Evolutionary conservation across 331 rosid genomes (phyloP).

Genomic region (Malus hybrid): DNA sequence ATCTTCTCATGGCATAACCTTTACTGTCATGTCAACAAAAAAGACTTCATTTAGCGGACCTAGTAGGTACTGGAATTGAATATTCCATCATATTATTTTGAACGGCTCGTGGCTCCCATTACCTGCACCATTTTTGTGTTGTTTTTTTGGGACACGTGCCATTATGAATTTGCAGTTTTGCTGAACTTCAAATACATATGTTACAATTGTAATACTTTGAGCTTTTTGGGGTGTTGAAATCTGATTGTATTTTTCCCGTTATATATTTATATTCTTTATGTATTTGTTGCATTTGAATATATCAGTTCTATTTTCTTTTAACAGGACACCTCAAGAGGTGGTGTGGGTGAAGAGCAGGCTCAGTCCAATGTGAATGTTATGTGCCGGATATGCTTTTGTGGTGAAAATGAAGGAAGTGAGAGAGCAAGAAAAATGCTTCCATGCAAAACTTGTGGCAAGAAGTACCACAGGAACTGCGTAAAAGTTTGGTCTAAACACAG

Average conservation of each 20-base stretch:
- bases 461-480: slow-evolving; percentile 92
- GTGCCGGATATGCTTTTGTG: slow-evolving; percentile 91
- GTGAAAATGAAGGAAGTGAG: slow-evolving; percentile 86
- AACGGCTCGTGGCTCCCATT: background rate
- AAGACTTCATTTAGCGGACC: background rate
- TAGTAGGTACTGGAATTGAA: background rate
- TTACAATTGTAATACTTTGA: background rate
- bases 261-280: background rate
- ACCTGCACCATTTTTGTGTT: background rate
- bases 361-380: slow-evolving; percentile 62
- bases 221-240: background rate
- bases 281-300: background rate
- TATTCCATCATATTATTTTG: background rate
- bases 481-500: slow-evolving; percentile 90
- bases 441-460: slow-evolving; percentile 88
- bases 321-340: slow-evolving; percentile 60
- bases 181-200: background rate
- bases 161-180: background rate
- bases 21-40: background rate
- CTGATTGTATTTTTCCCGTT: background rate
- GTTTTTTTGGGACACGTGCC: background rate
- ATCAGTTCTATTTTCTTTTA: background rate
- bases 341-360: slow-evolving; percentile 64
- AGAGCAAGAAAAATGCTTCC: slow-evolving; percentile 91
- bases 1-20: background rate